Conservation (phyloP, 2,329 filamentous ascomycete genomes). For the Epichloe gansuensis region DNA sequence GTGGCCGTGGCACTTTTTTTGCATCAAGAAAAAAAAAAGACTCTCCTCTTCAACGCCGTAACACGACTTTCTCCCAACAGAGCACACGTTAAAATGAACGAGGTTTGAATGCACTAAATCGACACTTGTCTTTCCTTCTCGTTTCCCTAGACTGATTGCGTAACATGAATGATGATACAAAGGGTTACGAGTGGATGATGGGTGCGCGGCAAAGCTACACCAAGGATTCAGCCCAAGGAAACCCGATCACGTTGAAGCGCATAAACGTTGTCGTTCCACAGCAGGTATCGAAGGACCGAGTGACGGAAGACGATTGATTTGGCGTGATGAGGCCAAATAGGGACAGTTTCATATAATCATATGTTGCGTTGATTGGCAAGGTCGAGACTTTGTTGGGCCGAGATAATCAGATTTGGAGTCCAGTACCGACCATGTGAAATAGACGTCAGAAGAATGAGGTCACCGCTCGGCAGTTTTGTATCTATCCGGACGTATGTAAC, state of each 20-base stretch:
- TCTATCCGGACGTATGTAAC: neutral
- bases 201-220: neutral
- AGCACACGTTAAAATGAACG: neutral
- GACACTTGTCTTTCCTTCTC: conserved; percentile 3
- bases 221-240: conserved; percentile 1
- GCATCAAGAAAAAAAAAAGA: neutral
- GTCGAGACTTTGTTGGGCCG: neutral
- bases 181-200: neutral
- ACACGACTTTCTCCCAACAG: neutral
- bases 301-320: neutral
- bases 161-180: neutral
- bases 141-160: neutral
- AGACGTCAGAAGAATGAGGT: neutral
- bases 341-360: neutral
- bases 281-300: neutral
- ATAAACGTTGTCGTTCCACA: neutral
- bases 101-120: neutral
- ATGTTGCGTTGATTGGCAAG: neutral
- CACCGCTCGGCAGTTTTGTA: neutral
- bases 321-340: neutral
- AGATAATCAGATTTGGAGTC: neutral
- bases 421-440: neutral
- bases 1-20: too few relatives aligned
- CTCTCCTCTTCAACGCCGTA: neutral
- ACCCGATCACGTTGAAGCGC: conserved; percentile 1